Base-by-base conservation (phyloP, 2,329 filamentous ascomycete genomes). In the Zalaria obscura region DNA sequence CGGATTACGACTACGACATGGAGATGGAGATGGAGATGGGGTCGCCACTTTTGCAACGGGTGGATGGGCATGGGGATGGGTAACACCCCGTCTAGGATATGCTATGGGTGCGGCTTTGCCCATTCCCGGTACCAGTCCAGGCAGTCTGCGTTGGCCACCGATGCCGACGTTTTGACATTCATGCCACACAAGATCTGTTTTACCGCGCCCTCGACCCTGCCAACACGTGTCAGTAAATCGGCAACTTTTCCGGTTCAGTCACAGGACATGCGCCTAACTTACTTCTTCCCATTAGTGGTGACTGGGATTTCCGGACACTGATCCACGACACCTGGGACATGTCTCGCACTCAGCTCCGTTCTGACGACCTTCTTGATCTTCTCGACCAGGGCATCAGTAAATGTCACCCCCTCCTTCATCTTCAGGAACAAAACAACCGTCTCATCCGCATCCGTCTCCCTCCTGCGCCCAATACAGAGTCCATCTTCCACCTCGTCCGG, bases 281-380 rank as follows among this genome's bases (percentile, higher is more conserved):
- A 83, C 78, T 96, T 98, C 69, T 98, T 98, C 40, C 89, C 89
- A 55, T 98, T 98, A 2, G 80, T 79, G 10, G 91, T 96, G 50
- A 88, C 79, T 0, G 89, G 91, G 11, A 98, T 91, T 32, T 89
- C 87, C 0, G 80, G 78, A 47, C 83, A 88, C 57, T 83, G 78
- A 49, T 88, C 84, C 11, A 96, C 70, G 1, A 94, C 67, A 0
- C 77, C 81, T 0, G 89, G 89, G 0, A 96, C 87, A 65, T 98
- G 91, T 40, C 91, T 73, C 4, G 86, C 83, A 52, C 85, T 94
- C 45, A 96, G 65, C 59, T 93, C 85, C 47, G 70, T 75, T 50
- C 80, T 77, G 41, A 96, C 75, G 4, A 74, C 72, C 6, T 63
- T 62, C 60, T 80, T 82, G 49, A 96, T 81, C 6, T 63, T 67